Percentiles rank a stretch among this genome's conserved stretches.
These are phyloP conservation scores for Coffea humblotiana DNA, from an alignment of 305 asterid genomes.

Conservation along the genomic window DNA sequence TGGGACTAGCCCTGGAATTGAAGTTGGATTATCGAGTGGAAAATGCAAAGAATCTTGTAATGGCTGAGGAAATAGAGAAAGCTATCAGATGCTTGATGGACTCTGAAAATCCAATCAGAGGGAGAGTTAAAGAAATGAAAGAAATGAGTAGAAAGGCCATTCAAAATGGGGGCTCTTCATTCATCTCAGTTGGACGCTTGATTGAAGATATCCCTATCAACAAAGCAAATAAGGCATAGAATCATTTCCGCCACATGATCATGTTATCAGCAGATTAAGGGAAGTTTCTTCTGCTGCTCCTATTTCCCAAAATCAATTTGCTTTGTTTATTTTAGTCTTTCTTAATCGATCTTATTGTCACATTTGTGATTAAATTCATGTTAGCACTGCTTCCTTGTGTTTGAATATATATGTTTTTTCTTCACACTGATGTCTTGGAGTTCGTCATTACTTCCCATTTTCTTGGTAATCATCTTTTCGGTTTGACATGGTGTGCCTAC, in stretches of 20 bases:
- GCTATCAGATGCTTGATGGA: constrained; percentile 4
- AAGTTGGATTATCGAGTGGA: background rate
- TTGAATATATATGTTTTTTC: too few relatives aligned
- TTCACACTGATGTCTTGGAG: too few relatives aligned
- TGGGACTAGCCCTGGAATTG: constrained; percentile 10
- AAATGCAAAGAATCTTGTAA: background rate
- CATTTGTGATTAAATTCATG: too few relatives aligned
- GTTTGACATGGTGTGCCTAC: too few relatives aligned
- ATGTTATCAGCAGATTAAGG: too few relatives aligned
- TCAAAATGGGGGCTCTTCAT: background rate
- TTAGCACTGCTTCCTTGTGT: too few relatives aligned
- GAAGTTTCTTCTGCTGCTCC: too few relatives aligned
- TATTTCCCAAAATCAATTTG: too few relatives aligned
- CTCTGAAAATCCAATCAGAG: background rate
- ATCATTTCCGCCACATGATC: too few relatives aligned
- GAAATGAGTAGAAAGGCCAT: constrained; percentile 8
- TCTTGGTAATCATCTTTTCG: too few relatives aligned
- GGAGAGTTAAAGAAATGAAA: constrained; percentile 1
- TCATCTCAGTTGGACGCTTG: background rate
- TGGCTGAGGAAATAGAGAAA: constrained; percentile 6
- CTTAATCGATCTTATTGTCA: background rate
- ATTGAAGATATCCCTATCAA: background rate
- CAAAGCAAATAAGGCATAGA: background rate
- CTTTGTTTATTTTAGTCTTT: too few relatives aligned
- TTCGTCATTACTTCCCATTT: too few relatives aligned